A percentile compares a stretch with the other conserved stretches of the same genome.
phyloP scores from a whole-genome alignment of 169 alveolate genomes.

The Plasmodium falciparum region DNA sequence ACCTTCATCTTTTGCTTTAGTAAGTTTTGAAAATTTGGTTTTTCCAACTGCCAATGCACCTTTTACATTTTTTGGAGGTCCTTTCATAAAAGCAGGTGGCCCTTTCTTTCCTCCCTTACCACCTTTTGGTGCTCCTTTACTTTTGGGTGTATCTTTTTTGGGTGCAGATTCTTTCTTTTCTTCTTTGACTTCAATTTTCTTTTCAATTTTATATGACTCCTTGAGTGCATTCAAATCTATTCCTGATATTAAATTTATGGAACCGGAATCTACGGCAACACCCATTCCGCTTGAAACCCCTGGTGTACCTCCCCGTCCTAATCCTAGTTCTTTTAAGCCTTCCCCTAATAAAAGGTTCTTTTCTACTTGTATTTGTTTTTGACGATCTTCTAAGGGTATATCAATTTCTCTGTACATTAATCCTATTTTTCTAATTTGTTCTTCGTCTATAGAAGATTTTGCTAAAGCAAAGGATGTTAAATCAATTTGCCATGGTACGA shows the following conservation, averaged over 20 bases:
- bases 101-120: slow-evolving; percentile 79
- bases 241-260: slow-evolving; percentile 76
- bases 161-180: slow-evolving; percentile 62
- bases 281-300: slow-evolving; percentile 24
- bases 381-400: slow-evolving; percentile 60
- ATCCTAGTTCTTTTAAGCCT: slow-evolving; percentile 83
- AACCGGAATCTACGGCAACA: neutral
- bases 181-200: slow-evolving; percentile 74
- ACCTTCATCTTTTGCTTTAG: slow-evolving; percentile 84
- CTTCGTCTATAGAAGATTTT: slow-evolving; percentile 79
- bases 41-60: slow-evolving; percentile 78
- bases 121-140: slow-evolving; percentile 25
- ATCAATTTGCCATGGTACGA: slow-evolving; percentile 74
- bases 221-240: slow-evolving; percentile 78
- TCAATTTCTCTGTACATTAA: slow-evolving; percentile 33
- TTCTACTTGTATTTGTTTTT: slow-evolving; percentile 67
- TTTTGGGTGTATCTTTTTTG: slow-evolving; percentile 77
- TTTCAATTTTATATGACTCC: slow-evolving; percentile 78
- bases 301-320: slow-evolving; percentile 43
- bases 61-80: slow-evolving; percentile 83
- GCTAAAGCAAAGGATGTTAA: slow-evolving; percentile 61
- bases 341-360: slow-evolving; percentile 83
- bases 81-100: slow-evolving; percentile 82
- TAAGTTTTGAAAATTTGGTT: slow-evolving; percentile 52
- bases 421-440: slow-evolving; percentile 55